Evolutionary conservation across 108 stramenopile species (phyloP).

Genomic region (Conticribra guillardii): DNA sequence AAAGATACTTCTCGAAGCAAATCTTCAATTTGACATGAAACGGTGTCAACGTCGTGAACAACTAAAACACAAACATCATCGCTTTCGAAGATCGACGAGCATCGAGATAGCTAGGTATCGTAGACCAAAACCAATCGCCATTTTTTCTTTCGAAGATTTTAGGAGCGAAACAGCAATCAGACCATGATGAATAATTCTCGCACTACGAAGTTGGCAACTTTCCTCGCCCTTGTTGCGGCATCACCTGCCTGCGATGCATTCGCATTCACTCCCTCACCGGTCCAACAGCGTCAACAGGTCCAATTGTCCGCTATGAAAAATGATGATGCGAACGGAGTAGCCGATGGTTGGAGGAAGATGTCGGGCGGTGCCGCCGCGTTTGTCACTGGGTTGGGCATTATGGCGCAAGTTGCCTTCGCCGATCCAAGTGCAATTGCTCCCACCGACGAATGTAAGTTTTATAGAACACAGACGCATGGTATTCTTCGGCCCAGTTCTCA

Average conservation of each 20-base stretch:
- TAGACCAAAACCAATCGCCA: too few species aligned
- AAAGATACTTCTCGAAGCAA: too few species aligned
- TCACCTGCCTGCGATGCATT: constrained; percentile 29
- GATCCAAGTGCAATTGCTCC: constrained; percentile 29
- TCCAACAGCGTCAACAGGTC: constrained; percentile 15
- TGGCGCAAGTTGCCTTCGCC: constrained; percentile 52
- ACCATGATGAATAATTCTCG: constrained; percentile 22
- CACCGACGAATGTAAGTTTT: constrained; percentile 2
- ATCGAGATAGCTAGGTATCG: too few species aligned
- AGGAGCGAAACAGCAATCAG: background rate
- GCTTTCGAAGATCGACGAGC: background rate
- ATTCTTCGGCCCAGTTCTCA: constrained; percentile 1
- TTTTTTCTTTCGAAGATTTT: background rate
- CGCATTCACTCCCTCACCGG: constrained; percentile 9
- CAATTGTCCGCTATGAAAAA: constrained; percentile 13
- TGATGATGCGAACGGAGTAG: constrained; percentile 7
- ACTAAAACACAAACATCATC: too few species aligned
- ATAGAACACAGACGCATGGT: too few species aligned
- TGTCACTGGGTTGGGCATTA: constrained; percentile 36
- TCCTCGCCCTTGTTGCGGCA: constrained; percentile 21
- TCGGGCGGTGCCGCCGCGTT: constrained; percentile 43
- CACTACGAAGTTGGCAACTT: constrained; percentile 29
- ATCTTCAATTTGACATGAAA: too few species aligned
- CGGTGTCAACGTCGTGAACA: too few species aligned
- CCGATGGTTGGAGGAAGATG: constrained; percentile 40